phyloP scores from a whole-genome alignment of 768 basidiomycete genomes.

The Daedalea quercina region DNA sequence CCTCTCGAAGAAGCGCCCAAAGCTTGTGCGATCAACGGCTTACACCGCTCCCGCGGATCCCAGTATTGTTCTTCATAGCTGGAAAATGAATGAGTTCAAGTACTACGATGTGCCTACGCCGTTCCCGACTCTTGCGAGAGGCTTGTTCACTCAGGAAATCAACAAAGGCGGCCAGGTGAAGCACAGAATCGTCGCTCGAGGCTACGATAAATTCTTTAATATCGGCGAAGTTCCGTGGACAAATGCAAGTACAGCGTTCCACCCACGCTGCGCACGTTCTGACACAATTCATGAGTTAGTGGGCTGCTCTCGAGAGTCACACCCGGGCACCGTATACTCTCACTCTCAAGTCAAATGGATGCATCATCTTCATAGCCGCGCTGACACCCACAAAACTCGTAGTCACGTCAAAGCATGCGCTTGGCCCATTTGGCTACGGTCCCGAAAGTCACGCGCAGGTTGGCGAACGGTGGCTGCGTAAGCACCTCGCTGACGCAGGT shows the following conservation, averaged over 20 bases:
- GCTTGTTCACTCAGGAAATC: constrained; percentile 68
- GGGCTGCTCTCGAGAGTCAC: constrained; percentile 62
- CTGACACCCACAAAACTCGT: constrained; percentile 69
- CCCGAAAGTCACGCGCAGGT: constrained; percentile 65
- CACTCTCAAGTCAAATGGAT: constrained; percentile 92
- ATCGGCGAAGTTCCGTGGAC: constrained; percentile 96
- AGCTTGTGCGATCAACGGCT: constrained; percentile 54
- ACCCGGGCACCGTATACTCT: constrained; percentile 77
- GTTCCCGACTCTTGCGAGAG: constrained; percentile 92
- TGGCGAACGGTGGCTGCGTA: constrained; percentile 78
- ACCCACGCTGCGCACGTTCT: neutral
- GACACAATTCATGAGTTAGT: constrained; percentile 39
- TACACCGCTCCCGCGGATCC: constrained; percentile 56
- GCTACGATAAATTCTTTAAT: constrained; percentile 99
- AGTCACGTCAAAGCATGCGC: constrained; percentile 88
- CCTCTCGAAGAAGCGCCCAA: constrained; percentile 49
- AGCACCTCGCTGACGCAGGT: constrained; percentile 53
- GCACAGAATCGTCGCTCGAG: constrained; percentile 73
- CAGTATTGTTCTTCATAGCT: constrained; percentile 58
- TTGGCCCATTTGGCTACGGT: constrained; percentile 49
- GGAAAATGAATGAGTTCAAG: constrained; percentile 98
- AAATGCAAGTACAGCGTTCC: constrained; percentile 45
- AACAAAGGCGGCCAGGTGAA: constrained; percentile 25
- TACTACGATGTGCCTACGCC: constrained; percentile 86
- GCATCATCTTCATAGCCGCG: constrained; percentile 92